A percentile compares a stretch with the other conserved stretches of the same genome.
These are phyloP conservation scores for Colletotrichum karsti DNA, from an alignment of 2,329 filamentous ascomycete species.

Conservation along the genomic window DNA sequence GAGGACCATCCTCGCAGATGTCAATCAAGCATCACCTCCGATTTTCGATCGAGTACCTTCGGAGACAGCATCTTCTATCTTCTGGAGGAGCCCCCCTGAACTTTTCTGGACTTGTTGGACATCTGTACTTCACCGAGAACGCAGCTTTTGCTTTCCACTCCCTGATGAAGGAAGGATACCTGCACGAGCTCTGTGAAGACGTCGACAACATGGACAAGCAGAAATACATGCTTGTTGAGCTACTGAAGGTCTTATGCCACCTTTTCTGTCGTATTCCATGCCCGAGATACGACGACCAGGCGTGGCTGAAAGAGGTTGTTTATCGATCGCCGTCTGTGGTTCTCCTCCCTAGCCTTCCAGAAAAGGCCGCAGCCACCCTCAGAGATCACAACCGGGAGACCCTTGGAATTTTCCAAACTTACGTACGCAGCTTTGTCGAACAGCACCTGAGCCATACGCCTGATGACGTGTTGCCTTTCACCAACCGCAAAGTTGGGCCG, in stretches of 20 bases:
- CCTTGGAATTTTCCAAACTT: conserved; percentile 71
- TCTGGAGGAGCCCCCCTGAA: conserved; percentile 71
- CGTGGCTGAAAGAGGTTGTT: conserved; percentile 52
- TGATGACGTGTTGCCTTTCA: conserved; percentile 69
- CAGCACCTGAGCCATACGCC: conserved; percentile 63
- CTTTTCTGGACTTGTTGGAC: conserved; percentile 74
- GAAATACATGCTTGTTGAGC: conserved; percentile 58
- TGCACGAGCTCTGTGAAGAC: conserved; percentile 67
- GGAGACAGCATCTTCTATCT: conserved; percentile 73
- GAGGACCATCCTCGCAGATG: conserved; percentile 72
- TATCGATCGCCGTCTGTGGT: conserved; percentile 66
- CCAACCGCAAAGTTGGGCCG: conserved; percentile 36
- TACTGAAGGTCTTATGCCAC: conserved; percentile 76
- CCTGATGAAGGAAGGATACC: conserved; percentile 75
- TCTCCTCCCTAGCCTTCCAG: conserved; percentile 3
- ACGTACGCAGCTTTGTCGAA: conserved; percentile 74
- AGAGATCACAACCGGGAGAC: conserved; percentile 71
- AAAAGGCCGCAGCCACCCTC: conserved; percentile 64
- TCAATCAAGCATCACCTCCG: conserved; percentile 79
- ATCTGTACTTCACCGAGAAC: conserved; percentile 81
- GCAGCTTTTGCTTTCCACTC: conserved; percentile 81
- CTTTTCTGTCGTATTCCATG: conserved; percentile 71
- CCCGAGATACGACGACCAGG: conserved; percentile 51
- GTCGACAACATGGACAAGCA: conserved; percentile 54
- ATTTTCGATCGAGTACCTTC: conserved; percentile 83